Evolutionary conservation across 306 rosid genomes (phyloP), one percentile per base, ranked within the genome.

Genomic region (Trifolium dubium): DNA sequence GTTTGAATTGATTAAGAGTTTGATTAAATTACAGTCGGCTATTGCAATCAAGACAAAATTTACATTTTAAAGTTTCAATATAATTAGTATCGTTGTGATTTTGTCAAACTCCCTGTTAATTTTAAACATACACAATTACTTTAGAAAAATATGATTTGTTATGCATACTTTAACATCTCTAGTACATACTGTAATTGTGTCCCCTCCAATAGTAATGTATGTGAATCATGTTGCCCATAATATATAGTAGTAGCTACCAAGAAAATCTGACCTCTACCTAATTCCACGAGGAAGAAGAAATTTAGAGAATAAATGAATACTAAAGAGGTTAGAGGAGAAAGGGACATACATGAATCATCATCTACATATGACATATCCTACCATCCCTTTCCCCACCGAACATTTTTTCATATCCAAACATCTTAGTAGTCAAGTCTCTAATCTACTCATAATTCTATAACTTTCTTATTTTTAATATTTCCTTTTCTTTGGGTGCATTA

Each of bases 371-470:
- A 67, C 47, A 19, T 17, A 73, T 79, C 60, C 71, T 73, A 51
- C 75, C 67, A 67, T 75, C 81, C 6, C 47, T 70, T 64, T 71
- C 74, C 51, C 34, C 58, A 69, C 44, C 19, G 58, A 70, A 47
- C 74, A 74, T 44, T 75, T 80, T 80, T 76, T 35, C 84, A 71
- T 30, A 76, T 63, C 15, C 81, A 76, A 70, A 55, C 78, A 75
- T 81, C 46, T 63, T 69, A 79, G 50, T 47, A 54, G 80, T 74
- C 80, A 74, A 9, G 37, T 23, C 73, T 75, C 0, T 23, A 23
- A 23, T 23, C 23, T 23, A 23, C 23, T 23, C 23, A 23, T 23
- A 23, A 23, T 23, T 23, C 23, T 23, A 23, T 23, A 23, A 23
- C 23, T 23, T 23, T 23, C 23, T 23, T 23, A 23, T 23, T 23